Evolutionary conservation across 495 filamentous ascomycete genomes (phyloP).

Genomic region (Hyaloscypha variabilis): DNA sequence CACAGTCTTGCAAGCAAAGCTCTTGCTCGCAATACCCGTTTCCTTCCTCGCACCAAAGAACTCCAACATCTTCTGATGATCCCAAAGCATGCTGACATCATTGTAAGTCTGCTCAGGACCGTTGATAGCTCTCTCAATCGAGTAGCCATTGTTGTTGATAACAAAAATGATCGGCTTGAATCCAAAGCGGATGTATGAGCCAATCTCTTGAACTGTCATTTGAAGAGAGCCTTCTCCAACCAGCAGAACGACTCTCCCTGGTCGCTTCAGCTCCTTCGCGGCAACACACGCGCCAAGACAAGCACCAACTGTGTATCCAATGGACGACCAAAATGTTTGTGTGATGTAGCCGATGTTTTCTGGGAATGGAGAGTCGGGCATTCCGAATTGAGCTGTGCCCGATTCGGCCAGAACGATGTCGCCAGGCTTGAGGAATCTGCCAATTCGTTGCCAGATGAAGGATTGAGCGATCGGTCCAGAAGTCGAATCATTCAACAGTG

Average conservation of each 20-base stretch:
- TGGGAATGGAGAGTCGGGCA: constrained; percentile 36
- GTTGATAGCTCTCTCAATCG: constrained; percentile 53
- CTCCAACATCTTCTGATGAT: constrained; percentile 42
- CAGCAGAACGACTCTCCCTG: constrained; percentile 39
- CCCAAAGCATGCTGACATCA: constrained; percentile 46
- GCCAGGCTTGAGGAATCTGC: constrained; percentile 43
- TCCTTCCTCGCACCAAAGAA: constrained; percentile 35
- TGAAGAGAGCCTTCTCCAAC: constrained; percentile 46
- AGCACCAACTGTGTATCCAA: constrained; percentile 44
- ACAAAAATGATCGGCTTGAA: constrained; percentile 38
- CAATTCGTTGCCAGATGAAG: constrained; percentile 10
- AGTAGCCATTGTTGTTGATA: constrained; percentile 54
- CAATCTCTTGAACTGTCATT: constrained; percentile 40
- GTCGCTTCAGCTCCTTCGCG: constrained; percentile 29
- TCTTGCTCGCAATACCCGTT: constrained; percentile 18
- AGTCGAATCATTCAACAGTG: background rate
- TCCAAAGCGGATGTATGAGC: constrained; percentile 5
- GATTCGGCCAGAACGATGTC: constrained; percentile 52
- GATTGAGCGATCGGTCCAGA: constrained; percentile 8
- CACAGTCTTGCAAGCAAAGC: constrained; percentile 39
- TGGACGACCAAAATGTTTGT: constrained; percentile 43
- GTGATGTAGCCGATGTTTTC: constrained; percentile 33
- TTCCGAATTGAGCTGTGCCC: constrained; percentile 42
- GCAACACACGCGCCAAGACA: constrained; percentile 41
- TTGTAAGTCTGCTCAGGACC: constrained; percentile 51